A percentile compares a stretch with the other conserved stretches of the same genome.
Evolutionary conservation across 768 basidiomycete genomes (phyloP).

Genomic region (Tulasnella sp.): DNA sequence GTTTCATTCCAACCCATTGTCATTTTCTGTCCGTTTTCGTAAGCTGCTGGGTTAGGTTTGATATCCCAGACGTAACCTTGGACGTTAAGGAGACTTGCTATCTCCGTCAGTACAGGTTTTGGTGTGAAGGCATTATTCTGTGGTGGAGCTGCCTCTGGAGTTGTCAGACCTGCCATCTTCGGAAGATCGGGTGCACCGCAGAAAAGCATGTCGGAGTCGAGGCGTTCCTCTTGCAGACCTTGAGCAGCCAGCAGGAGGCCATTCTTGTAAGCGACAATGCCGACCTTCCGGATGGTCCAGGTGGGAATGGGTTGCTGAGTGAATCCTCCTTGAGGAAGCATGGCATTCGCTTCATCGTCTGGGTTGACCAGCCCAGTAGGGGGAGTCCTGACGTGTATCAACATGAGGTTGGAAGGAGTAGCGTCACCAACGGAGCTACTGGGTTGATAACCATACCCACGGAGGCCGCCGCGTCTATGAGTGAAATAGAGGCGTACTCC

Average conservation of each 20-base stretch:
- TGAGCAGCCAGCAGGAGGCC: no score
- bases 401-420: constrained; percentile 18
- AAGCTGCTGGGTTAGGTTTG: constrained; percentile 33
- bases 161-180: constrained; percentile 37
- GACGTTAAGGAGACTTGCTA: constrained; percentile 62
- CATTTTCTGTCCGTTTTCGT: constrained; percentile 27
- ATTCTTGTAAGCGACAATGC: constrained; percentile 5
- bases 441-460: no score
- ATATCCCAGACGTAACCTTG: constrained; percentile 79
- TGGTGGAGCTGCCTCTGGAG: constrained; percentile 13
- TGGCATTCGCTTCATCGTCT: constrained; percentile 24
- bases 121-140: no score
- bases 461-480: no score
- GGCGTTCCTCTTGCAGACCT: no score
- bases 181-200: constrained; percentile 67
- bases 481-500: constrained; percentile 75
- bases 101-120: constrained; percentile 59
- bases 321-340: constrained; percentile 23
- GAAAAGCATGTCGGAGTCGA: constrained; percentile 59
- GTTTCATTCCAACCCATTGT: constrained; percentile 46
- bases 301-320: constrained; percentile 29
- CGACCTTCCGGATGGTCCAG: constrained; percentile 32
- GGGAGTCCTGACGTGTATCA: background rate
- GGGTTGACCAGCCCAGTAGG: no score
- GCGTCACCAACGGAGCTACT: constrained; percentile 15